Percentiles rank a stretch among this genome's conserved stretches.
Evolutionary conservation across 176 grass and related monocot species (phyloP).

Genomic region (Canna indica): DNA sequence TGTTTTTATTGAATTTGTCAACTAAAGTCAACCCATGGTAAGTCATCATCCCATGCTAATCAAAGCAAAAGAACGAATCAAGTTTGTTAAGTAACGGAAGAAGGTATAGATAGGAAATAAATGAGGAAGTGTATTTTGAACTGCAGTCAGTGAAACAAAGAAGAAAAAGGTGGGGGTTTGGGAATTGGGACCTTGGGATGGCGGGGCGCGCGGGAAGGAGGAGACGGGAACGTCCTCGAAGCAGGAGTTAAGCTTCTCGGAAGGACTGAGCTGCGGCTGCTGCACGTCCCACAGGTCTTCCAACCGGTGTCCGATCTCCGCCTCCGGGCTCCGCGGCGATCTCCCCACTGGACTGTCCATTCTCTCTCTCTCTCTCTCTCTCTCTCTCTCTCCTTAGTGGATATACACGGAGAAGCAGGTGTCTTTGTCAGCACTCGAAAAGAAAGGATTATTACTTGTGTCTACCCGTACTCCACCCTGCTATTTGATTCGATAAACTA

Average conservation of each 20-base stretch:
- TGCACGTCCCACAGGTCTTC: conserved; percentile 91
- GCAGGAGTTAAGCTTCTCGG: conserved; percentile 97
- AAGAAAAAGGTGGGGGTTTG: not conserved
- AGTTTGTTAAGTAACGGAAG: no score
- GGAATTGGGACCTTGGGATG: conserved; percentile 35
- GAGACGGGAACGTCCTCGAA: conserved; percentile 71
- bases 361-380: not conserved
- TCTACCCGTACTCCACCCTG: no score
- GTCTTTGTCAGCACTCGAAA: no score
- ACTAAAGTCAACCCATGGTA: no score
- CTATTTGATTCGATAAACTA: no score
- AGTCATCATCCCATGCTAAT: no score
- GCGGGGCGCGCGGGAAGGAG: conserved; percentile 49
- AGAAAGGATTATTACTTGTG: no score
- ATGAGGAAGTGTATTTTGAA: no score
- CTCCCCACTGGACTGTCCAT: conserved; percentile 52
- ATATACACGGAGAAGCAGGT: not conserved
- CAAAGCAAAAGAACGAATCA: no score
- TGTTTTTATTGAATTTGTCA: no score
- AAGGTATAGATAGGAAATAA: no score
- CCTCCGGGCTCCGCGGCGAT: conserved; percentile 52
- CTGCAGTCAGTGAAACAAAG: not conserved
- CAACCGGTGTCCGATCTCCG: conserved; percentile 72
- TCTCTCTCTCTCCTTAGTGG: conserved; percentile 2
- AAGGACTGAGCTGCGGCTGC: conserved; percentile 84